These are phyloP conservation scores for Macroventuria anomochaeta DNA, from an alignment of 2,329 filamentous ascomycete species.

Conservation along the genomic window DNA sequence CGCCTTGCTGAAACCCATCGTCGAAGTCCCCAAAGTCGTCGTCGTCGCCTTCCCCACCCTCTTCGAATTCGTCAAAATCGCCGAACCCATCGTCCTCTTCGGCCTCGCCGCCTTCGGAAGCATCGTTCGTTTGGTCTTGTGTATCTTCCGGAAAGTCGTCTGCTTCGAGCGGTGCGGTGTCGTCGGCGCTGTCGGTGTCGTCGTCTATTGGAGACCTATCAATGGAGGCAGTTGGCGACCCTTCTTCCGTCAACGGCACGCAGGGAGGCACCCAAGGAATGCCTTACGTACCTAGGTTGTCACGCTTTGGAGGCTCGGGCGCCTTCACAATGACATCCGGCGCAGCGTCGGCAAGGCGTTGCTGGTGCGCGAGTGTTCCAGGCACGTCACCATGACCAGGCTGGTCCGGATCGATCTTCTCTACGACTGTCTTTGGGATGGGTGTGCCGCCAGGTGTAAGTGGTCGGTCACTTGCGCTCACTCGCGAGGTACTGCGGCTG, in stretches of 20 bases:
- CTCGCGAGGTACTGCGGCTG: slow-evolving; percentile 49
- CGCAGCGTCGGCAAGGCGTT: slow-evolving; percentile 63
- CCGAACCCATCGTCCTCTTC: slow-evolving; percentile 70
- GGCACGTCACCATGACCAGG: slow-evolving; percentile 68
- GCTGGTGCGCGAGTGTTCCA: slow-evolving; percentile 64
- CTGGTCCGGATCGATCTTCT: slow-evolving; percentile 64
- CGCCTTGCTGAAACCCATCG: slow-evolving; percentile 53
- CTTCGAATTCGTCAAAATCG: slow-evolving; percentile 71
- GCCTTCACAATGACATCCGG: slow-evolving; percentile 64
- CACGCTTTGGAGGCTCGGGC: slow-evolving; percentile 51
- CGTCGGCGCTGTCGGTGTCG: slow-evolving; percentile 34
- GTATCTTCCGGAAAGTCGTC: slow-evolving; percentile 13
- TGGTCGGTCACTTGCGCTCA: slow-evolving; percentile 54
- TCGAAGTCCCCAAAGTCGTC: slow-evolving; percentile 63
- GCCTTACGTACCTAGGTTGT: slow-evolving; percentile 63
- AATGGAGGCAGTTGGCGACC: slow-evolving; percentile 60
- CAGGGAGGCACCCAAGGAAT: slow-evolving; percentile 52
- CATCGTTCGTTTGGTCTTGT: slow-evolving; percentile 19
- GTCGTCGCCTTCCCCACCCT: slow-evolving; percentile 55
- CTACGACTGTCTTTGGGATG: slow-evolving; percentile 66
- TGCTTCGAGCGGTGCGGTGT: slow-evolving; percentile 2
- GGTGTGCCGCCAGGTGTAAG: slow-evolving; percentile 60
- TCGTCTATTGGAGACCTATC: slow-evolving; percentile 58
- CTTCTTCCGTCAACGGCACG: slow-evolving; percentile 68
- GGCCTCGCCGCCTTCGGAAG: slow-evolving; percentile 38